Evolutionary conservation across 1,284 basidiomycete species (phyloP), one percentile per base, ranked within the genome.

Genomic region (Puccinia novopanici): DNA sequence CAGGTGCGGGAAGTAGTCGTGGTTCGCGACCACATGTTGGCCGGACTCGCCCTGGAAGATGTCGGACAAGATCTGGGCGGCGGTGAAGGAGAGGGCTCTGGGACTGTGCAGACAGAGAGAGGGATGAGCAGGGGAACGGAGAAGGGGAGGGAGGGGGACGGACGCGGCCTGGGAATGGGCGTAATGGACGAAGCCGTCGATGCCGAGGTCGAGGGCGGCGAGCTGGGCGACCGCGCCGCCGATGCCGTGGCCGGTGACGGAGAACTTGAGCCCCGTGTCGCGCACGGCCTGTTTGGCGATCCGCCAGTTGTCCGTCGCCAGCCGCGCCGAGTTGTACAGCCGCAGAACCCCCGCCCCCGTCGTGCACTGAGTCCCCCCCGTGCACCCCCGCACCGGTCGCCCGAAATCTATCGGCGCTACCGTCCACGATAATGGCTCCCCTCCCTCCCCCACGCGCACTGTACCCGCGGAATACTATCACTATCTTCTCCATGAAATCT

Each of bases 161-260:
- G n/a, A 80, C 77, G 77, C 77, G 34, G 54, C 77, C 73, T 80
- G 77, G 22, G 77, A 80, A 40, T 80, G 77, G 24, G 77, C 67
- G 42, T 80, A 80, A 59, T 80, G 77, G 6, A 80, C 77, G 17
- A 40, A 71, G 24, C 54, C 54, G 10, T 63, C 48, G 8, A 45
- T 55, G 17, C 77, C 77, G 10, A 80, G 68, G 73, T 80, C 77
- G 19, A 80, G 40, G 2, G 77, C 77, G 40, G 77, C 77, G 17
- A 80, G 48, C 27, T 80, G 77, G 8, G 77, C 77, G 27, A 80
- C 77, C 22, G 68, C 27, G 17, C 77, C 77, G 57, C 77, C 77
- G 68, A 80, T 71, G 4, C 37, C 77, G 37, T 80, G 77, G n/a
- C 77, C 77, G 22, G 77, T 80, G 27, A 80, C 68, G 34, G 54